Evolutionary conservation across 129 eudicot genomes (phyloP), one percentile per base, ranked within the genome.

Genomic region (Artemisia tridentata): DNA sequence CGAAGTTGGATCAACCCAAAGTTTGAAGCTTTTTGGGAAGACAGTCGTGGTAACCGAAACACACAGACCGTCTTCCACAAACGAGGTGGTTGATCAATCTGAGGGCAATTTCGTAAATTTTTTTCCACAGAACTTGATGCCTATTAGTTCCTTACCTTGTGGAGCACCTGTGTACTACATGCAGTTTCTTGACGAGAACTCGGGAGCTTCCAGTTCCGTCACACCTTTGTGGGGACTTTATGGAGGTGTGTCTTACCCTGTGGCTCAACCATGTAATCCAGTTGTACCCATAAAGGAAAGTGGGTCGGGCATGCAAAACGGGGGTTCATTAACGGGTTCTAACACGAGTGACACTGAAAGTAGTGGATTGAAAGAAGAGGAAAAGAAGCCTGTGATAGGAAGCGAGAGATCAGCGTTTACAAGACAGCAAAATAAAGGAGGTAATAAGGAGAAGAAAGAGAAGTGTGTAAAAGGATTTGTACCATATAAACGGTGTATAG

Each of bases 21-120:
- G 85, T 80, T 64, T 89, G 75, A 88, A 86, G 82, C 89, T 92
- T 20, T 92, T 92, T 71, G 97, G 98, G 50, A 80, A 92, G 81
- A 89, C 88, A 0, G 82, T 92, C 0, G 62, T 85, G 45, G 81
- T 92, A 49, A 72, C 65, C 0, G 84, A 88, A 75, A 60, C 84
- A 14, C 54, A 60, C 1, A 59, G 49, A 49, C 53, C 31, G 47
- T 61, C 68, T 72, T 72, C 76, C 14, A 48, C 50, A 4, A 56
- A 47, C 60, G 58, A 48, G 5, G 41, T 31, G 41, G 41, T 31
- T 31, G 41, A 31, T 31, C 41, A 31, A 31, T 3, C 7, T 31
- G 41, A 31, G 41, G 41, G 8, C 7, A 31, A 31, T 31, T 31
- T 31, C 12, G 54, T 68, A 50, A 75, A 78, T 67, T 48, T 29